Evolutionary conservation across 805 yeast genomes (phyloP), one percentile per base, ranked within the genome.

Genomic region (Metschnikowia dekortorum): DNA sequence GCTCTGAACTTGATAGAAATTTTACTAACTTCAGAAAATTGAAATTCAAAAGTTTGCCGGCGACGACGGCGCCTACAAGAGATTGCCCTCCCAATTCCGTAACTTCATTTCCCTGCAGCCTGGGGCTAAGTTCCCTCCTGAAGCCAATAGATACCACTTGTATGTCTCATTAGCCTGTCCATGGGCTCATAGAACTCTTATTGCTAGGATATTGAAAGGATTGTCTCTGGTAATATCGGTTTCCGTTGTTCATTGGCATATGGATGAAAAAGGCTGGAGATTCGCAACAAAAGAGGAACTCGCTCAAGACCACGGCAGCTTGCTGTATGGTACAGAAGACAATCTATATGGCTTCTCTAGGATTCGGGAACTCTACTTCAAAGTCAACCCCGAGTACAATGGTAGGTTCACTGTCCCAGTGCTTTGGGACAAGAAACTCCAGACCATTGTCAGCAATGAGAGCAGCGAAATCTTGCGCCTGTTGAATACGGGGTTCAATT

Each of bases 321-420:
- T 56, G 26, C 50, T 54, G 30, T 53, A 46, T 30, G 78, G 78
- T 13, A 70, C 75, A 2, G 53, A 57, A 34, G 78, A 73, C 50
- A 70, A 81, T 13, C 52, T 85, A 37, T 78, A 87, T 62, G 82
- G 83, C 7, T 73, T 72, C 57, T 68, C 76, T 48, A 75, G 89
- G 57, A 54, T 91, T 44, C 76, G 84, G 31, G 85, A 92, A 58
- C 61, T 91, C 26, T 92, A 92, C 66, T 83, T 71, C 69, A 83
- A 83, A 66, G 87, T 87, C 8, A 75, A 89, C 47, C 84, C 91
- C 1, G 79, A 85, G 31, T 91, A 89, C 68, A 70, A 67, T 13
- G 97, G 95, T 3, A 76, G 97, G 55, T 87, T 82, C 64, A 91
- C 97, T 1, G 98, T 92, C 34, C 98, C 98, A 1, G 87, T 91